Conservation (phyloP, 768 basidiomycete genomes). For the Candolleomyces eurysporus region DNA sequence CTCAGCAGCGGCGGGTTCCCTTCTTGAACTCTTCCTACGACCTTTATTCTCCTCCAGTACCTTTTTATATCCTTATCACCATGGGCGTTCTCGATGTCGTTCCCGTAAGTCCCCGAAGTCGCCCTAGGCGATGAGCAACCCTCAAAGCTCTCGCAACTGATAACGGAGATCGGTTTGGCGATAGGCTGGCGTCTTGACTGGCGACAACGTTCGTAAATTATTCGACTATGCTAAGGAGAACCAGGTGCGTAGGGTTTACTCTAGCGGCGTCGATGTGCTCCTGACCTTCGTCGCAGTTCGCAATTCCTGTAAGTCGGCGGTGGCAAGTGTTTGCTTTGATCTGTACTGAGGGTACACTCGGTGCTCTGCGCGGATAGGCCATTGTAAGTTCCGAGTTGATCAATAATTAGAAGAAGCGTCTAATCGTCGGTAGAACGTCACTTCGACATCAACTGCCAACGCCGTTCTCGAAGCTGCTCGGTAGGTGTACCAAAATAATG, state of each 20-base stretch:
- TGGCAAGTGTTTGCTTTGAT: not conserved
- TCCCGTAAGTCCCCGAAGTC: slow-evolving; percentile 52
- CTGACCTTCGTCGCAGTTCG: slow-evolving; percentile 49
- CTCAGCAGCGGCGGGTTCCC: slow-evolving; percentile 2
- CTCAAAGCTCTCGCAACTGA: not conserved
- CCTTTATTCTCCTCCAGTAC: not conserved
- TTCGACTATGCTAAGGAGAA: slow-evolving; percentile 92
- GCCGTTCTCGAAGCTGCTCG: slow-evolving; percentile 95
- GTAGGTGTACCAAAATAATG: slow-evolving; percentile 33
- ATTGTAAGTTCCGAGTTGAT: slow-evolving; percentile 54
- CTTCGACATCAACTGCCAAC: slow-evolving; percentile 93
- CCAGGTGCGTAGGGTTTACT: slow-evolving; percentile 50
- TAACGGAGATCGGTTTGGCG: slow-evolving; percentile 4
- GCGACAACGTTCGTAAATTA: slow-evolving; percentile 91
- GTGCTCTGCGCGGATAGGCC: slow-evolving; percentile 41
- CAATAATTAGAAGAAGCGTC: not conserved
- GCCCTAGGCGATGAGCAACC: not conserved
- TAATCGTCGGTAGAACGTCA: slow-evolving; percentile 72
- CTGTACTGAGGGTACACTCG: slow-evolving; percentile 7
- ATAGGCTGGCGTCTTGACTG: slow-evolving; percentile 93
- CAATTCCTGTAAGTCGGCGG: slow-evolving; percentile 68
- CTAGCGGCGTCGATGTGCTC: not conserved
- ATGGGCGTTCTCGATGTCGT: slow-evolving; percentile 87
- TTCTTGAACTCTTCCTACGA: slow-evolving; percentile 6
- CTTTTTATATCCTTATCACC: slow-evolving; percentile 10